Conservation (phyloP, 2,329 filamentous ascomycete genomes). For the Cladosporium oxysporum region DNA sequence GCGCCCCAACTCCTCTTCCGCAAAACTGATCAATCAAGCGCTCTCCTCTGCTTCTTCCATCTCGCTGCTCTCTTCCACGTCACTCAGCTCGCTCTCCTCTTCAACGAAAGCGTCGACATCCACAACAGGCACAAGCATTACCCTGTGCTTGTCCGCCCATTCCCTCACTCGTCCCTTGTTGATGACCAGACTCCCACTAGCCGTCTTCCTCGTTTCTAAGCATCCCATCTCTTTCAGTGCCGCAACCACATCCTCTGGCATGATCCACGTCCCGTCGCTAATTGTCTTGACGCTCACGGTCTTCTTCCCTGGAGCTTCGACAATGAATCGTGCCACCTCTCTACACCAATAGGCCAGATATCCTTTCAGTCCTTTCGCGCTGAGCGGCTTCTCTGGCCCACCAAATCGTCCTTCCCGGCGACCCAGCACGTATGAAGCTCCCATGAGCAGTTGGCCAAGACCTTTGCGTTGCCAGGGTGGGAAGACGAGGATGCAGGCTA, state of each 20-base stretch:
- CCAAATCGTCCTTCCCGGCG: slow-evolving; percentile 79
- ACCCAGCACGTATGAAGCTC: slow-evolving; percentile 88
- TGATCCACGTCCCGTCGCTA: slow-evolving; percentile 78
- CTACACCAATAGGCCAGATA: slow-evolving; percentile 86
- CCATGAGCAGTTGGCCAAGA: slow-evolving; percentile 85
- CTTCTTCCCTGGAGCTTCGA: slow-evolving; percentile 49
- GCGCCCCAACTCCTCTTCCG: slow-evolving; percentile 3
- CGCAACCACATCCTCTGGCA: slow-evolving; percentile 76
- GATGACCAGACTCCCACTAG: slow-evolving; percentile 53
- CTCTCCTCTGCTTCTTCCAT: not conserved
- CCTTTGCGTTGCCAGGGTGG: slow-evolving; percentile 93
- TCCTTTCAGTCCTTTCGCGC: slow-evolving; percentile 77
- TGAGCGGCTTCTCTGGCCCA: slow-evolving; percentile 91
- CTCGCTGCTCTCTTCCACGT: slow-evolving; percentile 30
- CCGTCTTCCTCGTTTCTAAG: slow-evolving; percentile 57
- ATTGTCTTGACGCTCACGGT: slow-evolving; percentile 69
- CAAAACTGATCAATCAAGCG: not conserved
- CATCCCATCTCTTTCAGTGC: slow-evolving; percentile 80
- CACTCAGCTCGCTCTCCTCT: slow-evolving; percentile 52
- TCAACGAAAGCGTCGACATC: slow-evolving; percentile 74
- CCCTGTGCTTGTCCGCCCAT: slow-evolving; percentile 65
- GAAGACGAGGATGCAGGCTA: slow-evolving; percentile 94
- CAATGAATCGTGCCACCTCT: slow-evolving; percentile 71
- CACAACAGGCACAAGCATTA: slow-evolving; percentile 67
- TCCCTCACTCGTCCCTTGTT: slow-evolving; percentile 61